Conservation (phyloP, 1,139 yeast species). For the Scheffersomyces illinoinensis region DNA sequence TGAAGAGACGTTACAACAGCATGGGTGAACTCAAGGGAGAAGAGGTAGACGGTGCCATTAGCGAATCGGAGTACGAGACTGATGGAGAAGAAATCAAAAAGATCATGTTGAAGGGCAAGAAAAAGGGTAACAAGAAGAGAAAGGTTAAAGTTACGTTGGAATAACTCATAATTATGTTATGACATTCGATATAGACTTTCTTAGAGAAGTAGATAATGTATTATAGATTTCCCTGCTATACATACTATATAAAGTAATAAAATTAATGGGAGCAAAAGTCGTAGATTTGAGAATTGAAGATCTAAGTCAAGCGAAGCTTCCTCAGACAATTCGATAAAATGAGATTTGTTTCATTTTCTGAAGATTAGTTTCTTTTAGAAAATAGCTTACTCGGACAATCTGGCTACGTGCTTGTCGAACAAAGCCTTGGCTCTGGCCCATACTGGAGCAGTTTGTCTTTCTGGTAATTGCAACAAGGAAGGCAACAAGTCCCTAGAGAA, state of each 20-base stretch:
- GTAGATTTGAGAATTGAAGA: not conserved
- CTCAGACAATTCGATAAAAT: not conserved
- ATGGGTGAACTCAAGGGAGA: conserved; percentile 26
- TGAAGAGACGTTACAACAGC: conserved; percentile 63
- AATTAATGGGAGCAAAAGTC: not conserved
- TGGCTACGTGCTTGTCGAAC: conserved; percentile 79
- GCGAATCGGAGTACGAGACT: conserved; percentile 68
- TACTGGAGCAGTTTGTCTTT: conserved; percentile 79
- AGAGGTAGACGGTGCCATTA: conserved; percentile 26
- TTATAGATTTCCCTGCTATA: not conserved
- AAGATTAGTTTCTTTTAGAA: no score
- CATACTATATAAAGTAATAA: not conserved
- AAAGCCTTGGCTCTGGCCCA: conserved; percentile 88
- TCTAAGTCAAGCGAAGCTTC: not conserved
- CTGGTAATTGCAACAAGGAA: conserved; percentile 77
- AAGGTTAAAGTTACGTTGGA: conserved; percentile 55
- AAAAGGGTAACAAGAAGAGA: conserved; percentile 42
- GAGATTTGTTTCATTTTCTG: not conserved
- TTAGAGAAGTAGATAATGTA: not conserved
- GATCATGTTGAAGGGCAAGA: conserved; percentile 40
- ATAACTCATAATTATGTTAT: conserved; percentile 14
- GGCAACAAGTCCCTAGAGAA: conserved; percentile 87
- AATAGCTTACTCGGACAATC: conserved; percentile 31
- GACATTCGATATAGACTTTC: not conserved
- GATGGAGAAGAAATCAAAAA: conserved; percentile 57